These are phyloP conservation scores for Fusarium sp. DNA, from an alignment of 2,329 filamentous ascomycete genomes.

Conservation along the genomic window DNA sequence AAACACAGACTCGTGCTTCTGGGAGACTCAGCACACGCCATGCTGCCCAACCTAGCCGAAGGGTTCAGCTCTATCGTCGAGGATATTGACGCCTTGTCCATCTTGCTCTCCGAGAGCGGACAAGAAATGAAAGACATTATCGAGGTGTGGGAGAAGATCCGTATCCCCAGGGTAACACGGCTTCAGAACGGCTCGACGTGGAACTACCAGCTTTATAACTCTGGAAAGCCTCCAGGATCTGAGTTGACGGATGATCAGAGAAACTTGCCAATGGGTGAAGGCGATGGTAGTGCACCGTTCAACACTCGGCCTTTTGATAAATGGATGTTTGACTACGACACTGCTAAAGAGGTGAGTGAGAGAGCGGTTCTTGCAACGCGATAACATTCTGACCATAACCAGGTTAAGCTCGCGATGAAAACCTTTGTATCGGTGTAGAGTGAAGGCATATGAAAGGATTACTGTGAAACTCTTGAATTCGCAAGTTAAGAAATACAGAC, in stretches of 20 bases:
- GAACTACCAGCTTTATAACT: not conserved
- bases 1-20: not conserved
- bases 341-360: not conserved
- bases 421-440: no score
- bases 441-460: no score
- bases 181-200: conserved; percentile 1
- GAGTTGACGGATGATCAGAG: not conserved
- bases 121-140: rapidly evolving
- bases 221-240: not conserved
- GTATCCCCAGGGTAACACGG: not conserved
- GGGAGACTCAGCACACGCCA: conserved; percentile 1
- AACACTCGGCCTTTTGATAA: conserved; percentile 4
- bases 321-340: conserved; percentile 2
- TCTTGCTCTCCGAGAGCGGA: not conserved
- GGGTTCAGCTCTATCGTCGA: conserved; percentile 11
- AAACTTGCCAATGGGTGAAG: not conserved
- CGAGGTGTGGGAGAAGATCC: not conserved
- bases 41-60: conserved; percentile 1
- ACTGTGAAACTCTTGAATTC: no score
- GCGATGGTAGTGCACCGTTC: not conserved
- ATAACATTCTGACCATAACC: no score
- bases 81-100: not conserved
- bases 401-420: no score
- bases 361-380: no score
- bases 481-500: no score